Base-by-base conservation (phyloP, 495 filamentous ascomycete genomes). In the Penicillium desertorum region DNA sequence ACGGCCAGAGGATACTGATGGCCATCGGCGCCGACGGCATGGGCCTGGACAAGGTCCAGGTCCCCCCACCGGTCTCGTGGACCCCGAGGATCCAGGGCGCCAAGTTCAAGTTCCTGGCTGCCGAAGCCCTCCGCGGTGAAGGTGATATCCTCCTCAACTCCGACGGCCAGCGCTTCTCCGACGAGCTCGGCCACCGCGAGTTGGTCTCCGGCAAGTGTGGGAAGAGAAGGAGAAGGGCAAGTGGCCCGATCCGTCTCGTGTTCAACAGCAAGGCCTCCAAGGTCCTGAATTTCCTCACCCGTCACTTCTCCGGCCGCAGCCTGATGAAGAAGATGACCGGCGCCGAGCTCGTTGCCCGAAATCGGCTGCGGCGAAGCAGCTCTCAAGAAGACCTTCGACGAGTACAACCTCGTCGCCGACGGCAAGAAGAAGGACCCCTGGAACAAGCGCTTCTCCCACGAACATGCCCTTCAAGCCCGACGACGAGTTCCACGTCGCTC, bases 1-100 rank as follows among this genome's bases (percentile, higher is more conserved):
- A 99, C 68, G 94, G 94, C 51, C 92, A 97, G 80, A 99, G 98
- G 89, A 97, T 99, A 92, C 80, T 98, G 70, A 97, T 98, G 92
- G 84, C 81, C 51, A 96, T 98, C 72, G 94, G 94, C 66, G 94
- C 92, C 65, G 96, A 97, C 70, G 95, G 88, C 62, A 98, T 99
- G 66, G 94, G 98, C 70, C 90, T 99, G 88, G 94, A 99, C 85
- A 98, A 97, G 83, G 93, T 99, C 55, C 94, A 99, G 81, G 95
- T 99, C 39, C 94, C 79, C 88, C 88, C 4, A 91, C 88, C 3
- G 86, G 87, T 49, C 84, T 92, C 46, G 79, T 91, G 4, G 88
- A 91, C 66, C 86, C 88, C 20, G 82, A 99, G 83, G 94, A 99
- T 71, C 94, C 94, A 29, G 83, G n/a, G 76, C 30, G 92, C 92